Evolutionary conservation across 2,329 filamentous ascomycete genomes (phyloP).

Genomic region (Zymoseptoria tritici): DNA sequence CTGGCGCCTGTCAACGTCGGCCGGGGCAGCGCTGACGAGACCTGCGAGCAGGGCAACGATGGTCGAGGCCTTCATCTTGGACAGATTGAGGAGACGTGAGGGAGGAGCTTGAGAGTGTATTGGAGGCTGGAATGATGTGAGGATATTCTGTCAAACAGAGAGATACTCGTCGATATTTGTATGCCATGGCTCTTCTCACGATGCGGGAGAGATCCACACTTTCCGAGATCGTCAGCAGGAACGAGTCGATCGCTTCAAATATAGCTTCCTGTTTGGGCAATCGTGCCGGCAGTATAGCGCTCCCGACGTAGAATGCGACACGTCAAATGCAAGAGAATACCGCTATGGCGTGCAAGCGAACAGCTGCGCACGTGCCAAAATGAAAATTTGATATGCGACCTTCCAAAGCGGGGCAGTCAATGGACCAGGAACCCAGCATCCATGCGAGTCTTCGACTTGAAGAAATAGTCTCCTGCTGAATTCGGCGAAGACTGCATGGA

Average conservation of each 20-base stretch:
- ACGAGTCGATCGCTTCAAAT: background rate
- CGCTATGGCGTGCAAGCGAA: background rate
- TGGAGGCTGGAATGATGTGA: background rate
- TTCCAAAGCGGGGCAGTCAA: background rate
- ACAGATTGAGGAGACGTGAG: background rate
- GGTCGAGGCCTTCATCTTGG: background rate
- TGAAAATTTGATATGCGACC: background rate
- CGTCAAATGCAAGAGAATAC: background rate
- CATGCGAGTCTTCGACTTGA: background rate
- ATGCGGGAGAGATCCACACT: background rate
- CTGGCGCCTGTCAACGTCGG: background rate
- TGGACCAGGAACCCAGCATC: background rate
- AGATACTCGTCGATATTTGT: background rate
- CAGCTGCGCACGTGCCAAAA: background rate
- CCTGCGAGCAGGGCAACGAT: background rate
- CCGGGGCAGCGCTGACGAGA: background rate
- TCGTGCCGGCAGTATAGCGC: background rate
- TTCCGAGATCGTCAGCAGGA: background rate
- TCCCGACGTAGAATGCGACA: background rate
- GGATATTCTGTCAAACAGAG: background rate
- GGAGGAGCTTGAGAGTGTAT: background rate
- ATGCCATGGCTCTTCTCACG: background rate
- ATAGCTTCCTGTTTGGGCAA: background rate
- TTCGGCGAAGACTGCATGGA: background rate
- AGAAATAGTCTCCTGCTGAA: background rate